phyloP scores from a whole-genome alignment of 306 rosid species.

The Castanospermum australe region DNA sequence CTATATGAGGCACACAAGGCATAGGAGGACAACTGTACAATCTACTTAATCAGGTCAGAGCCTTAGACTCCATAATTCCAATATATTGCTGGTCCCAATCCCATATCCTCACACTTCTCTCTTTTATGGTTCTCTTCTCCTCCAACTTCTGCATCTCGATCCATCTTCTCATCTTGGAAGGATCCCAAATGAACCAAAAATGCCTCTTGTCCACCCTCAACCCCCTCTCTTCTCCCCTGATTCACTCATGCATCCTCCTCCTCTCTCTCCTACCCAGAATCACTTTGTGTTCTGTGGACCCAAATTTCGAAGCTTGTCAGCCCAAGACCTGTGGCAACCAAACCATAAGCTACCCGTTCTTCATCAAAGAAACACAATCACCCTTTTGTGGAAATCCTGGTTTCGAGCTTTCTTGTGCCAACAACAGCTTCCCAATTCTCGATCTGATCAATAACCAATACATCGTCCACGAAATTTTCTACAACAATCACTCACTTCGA shows the following conservation, averaged over 20 bases:
- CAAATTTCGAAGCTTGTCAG: constrained; percentile 26
- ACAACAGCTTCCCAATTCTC: constrained; percentile 25
- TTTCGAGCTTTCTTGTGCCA: constrained; percentile 33
- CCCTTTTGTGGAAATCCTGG: constrained; percentile 41
- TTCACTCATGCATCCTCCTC: background rate
- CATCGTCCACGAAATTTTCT: constrained; percentile 32
- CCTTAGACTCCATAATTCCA: background rate
- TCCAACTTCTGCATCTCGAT: background rate
- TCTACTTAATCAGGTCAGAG: background rate
- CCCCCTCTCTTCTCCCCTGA: background rate
- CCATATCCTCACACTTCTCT: background rate
- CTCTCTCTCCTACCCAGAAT: background rate
- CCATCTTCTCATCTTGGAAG: background rate
- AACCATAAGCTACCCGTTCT: constrained; percentile 43
- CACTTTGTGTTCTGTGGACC: constrained; percentile 9
- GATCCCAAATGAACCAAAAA: constrained; percentile 32
- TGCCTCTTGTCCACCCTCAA: background rate
- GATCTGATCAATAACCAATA: background rate
- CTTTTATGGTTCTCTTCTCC: background rate
- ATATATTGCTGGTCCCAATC: background rate
- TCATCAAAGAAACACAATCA: constrained; percentile 1
- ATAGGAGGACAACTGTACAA: background rate
- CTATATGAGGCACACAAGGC: background rate
- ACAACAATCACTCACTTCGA: constrained; percentile 7
- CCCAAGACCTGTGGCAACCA: constrained; percentile 33